A percentile compares a stretch with the other conserved stretches of the same genome.
These are phyloP conservation scores for Vigna unguiculata DNA, from an alignment of 306 rosid genomes.

Conservation along the genomic window DNA sequence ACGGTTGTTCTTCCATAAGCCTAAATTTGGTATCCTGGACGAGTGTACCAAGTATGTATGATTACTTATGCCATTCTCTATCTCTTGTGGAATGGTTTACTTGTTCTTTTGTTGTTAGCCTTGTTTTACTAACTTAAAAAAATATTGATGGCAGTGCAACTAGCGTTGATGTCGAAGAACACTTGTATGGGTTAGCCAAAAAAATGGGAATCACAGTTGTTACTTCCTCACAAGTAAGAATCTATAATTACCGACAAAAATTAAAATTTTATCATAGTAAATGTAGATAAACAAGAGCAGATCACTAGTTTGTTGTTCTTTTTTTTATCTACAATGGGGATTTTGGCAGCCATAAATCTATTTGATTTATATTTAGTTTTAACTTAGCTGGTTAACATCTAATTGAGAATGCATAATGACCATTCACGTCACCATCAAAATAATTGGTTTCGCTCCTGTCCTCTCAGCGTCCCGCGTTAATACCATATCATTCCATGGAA, in stretches of 20 bases:
- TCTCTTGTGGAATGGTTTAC: conserved; percentile 11
- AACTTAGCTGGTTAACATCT: conserved; percentile 22
- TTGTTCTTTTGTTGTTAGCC: conserved; percentile 34
- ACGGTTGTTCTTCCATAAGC: conserved; percentile 95
- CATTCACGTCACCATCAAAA: conserved; percentile 16
- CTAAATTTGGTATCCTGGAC: conserved; percentile 91
- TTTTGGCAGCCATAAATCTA: neutral
- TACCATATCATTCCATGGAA: conserved; percentile 86
- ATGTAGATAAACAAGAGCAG: conserved; percentile 10
- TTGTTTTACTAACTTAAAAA: conserved; percentile 14
- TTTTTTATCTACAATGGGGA: conserved; percentile 8
- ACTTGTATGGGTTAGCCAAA: conserved; percentile 85
- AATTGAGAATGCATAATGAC: conserved; percentile 12
- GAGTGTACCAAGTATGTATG: conserved; percentile 97
- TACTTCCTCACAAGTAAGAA: conserved; percentile 94
- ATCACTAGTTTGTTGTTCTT: conserved; percentile 29
- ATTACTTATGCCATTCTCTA: conserved; percentile 20
- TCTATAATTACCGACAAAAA: neutral
- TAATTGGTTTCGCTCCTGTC: conserved; percentile 38
- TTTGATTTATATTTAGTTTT: conserved; percentile 12
- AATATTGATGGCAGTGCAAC: conserved; percentile 74
- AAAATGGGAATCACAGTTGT: conserved; percentile 87
- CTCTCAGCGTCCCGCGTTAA: conserved; percentile 93
- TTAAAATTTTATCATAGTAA: neutral
- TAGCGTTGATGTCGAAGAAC: conserved; percentile 97